Base-by-base conservation (phyloP, 306 rosid genomes). In the Quercus bicolor region DNA sequence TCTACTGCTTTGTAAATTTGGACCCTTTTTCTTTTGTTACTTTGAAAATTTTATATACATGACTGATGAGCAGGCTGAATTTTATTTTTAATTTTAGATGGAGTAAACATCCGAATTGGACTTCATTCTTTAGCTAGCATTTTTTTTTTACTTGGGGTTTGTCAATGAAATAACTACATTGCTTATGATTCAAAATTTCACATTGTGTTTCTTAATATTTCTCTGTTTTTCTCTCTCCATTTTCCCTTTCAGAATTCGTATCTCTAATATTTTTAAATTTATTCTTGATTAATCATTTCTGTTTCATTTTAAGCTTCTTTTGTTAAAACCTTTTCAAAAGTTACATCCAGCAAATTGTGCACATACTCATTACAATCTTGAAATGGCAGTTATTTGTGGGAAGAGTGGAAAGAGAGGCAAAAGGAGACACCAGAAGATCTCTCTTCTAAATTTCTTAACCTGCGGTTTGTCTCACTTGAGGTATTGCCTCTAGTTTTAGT, bases 321-420 rank as follows among this genome's bases (percentile, higher is more conserved):
- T 62, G 52, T 61, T 37, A 9, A 56, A 56, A 74, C 62, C 53
- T 52, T 75, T 72, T 66, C 37, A 37, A 69, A 78, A 60, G 48
- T 40, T 56, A 26, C 75, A 77, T 28, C 55, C 77, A 18, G 29
- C 52, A 34, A 16, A 54, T 48, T 55, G 37, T 66, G 70, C 15
- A 16, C n/a, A 70, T 73, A 43, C 66, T 68, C 48, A 33, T 78
- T 76, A 76, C 64, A 56, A 75, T 78, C 26, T 77, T 78, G 45
- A 80, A 70, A 76, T 83, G 72, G 31, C 87, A 94, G 98, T 84
- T 94, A 94, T 82, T 83, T 94, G 86, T 88, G 89, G 89, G 96
- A 94, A 88, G 98, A 94, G 84, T 92, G 98, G 98, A 94, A 90
- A 85, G 98, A 94, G 84, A 90, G 91, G 75, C 90, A 83, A 54